Conservation (phyloP, 1,284 basidiomycete genomes). For the Apiotrichum sp. region DNA sequence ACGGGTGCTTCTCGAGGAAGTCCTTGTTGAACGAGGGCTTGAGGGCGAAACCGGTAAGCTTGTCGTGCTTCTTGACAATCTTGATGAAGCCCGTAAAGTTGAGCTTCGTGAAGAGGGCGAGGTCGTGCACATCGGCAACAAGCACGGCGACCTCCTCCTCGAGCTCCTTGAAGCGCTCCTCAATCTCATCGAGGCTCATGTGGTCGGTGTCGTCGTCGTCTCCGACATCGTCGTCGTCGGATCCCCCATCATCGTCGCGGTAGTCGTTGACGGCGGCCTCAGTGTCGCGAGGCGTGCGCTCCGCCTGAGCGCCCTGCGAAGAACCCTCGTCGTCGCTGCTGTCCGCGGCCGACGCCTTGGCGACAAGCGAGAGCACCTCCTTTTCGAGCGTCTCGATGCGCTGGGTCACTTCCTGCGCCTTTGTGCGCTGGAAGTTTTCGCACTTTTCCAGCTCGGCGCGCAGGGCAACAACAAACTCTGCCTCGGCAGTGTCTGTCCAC, state of each 20-base stretch:
- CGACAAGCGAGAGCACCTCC: slow-evolving; percentile 68
- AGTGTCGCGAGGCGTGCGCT: slow-evolving; percentile 27
- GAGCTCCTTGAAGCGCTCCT: slow-evolving; percentile 80
- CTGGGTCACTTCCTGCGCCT: slow-evolving; percentile 75
- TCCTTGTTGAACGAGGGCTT: slow-evolving; percentile 67
- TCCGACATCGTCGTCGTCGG: slow-evolving; percentile 51
- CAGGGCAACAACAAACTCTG: slow-evolving; percentile 69
- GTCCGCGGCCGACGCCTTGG: slow-evolving; percentile 26
- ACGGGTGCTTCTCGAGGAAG: slow-evolving; percentile 89
- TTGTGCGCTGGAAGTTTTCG: slow-evolving; percentile 86
- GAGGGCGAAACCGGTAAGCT: slow-evolving; percentile 56
- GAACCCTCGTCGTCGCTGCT: slow-evolving; percentile 45
- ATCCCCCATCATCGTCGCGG: slow-evolving; percentile 52
- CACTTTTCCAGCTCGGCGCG: slow-evolving; percentile 91
- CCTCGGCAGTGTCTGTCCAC: slow-evolving; percentile 76
- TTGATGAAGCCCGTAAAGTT: slow-evolving; percentile 99
- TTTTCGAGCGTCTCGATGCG: slow-evolving; percentile 76
- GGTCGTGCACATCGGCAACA: slow-evolving; percentile 96
- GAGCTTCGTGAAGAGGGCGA: slow-evolving; percentile 89
- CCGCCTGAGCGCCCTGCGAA: slow-evolving; percentile 7
- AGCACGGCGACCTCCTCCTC: slow-evolving; percentile 65
- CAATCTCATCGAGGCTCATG: slow-evolving; percentile 65
- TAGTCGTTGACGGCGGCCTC: slow-evolving; percentile 48
- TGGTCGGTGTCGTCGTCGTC: slow-evolving; percentile 48
- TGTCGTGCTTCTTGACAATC: slow-evolving; percentile 87